Evolutionary conservation across 768 basidiomycete genomes (phyloP).

Genomic region (Strobilomyces dryophilus): DNA sequence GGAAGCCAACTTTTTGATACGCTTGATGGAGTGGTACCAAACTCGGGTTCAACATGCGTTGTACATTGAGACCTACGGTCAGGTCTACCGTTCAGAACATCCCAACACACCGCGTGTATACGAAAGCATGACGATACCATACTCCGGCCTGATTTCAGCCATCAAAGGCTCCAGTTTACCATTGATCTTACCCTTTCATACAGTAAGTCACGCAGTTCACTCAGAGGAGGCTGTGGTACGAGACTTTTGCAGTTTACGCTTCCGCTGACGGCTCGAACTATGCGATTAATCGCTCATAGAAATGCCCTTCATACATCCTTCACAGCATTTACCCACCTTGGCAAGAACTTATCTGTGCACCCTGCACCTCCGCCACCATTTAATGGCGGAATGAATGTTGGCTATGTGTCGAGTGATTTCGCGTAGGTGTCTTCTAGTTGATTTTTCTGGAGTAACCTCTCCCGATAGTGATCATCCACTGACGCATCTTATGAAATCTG

Average conservation of each 20-base stretch:
- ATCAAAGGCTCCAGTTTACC: constrained; percentile 34
- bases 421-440: constrained; percentile 28
- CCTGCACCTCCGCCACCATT: constrained; percentile 42
- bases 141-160: constrained; percentile 15
- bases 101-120: constrained; percentile 3
- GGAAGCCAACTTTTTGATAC: constrained; percentile 43
- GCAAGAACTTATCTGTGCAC: constrained; percentile 27
- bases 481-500: constrained; percentile 50
- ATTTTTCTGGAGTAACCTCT: neutral
- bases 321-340: constrained; percentile 34
- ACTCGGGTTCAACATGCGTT: constrained; percentile 40
- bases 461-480: constrained; percentile 44
- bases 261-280: constrained; percentile 37
- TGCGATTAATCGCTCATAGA: constrained; percentile 44
- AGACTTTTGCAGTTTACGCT: constrained; percentile 40
- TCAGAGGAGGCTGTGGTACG: neutral
- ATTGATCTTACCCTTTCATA: constrained; percentile 47
- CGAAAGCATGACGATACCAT: constrained; percentile 13
- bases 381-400: constrained; percentile 39
- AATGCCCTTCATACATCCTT: constrained; percentile 45
- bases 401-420: constrained; percentile 47
- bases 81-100: constrained; percentile 17
- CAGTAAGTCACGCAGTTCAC: constrained; percentile 27
- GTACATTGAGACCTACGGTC: constrained; percentile 38
- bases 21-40: constrained; percentile 41